These are phyloP conservation scores for Leccinum pellstonianum DNA, from an alignment of 768 basidiomycete genomes.

Conservation along the genomic window DNA sequence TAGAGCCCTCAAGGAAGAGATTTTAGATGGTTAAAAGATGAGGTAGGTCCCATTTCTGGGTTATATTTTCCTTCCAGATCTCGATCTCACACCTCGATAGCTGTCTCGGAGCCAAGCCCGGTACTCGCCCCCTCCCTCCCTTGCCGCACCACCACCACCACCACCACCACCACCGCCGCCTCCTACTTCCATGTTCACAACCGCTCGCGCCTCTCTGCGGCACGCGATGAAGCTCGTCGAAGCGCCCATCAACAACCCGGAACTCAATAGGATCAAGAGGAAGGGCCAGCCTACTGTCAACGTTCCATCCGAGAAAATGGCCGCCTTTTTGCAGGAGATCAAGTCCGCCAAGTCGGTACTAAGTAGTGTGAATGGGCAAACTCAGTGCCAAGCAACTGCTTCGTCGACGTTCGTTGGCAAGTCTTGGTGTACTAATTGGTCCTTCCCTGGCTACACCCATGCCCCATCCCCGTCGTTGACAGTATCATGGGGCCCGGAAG, in stretches of 20 bases:
- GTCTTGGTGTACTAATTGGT: conserved; percentile 26
- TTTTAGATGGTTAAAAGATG: conserved; percentile 55
- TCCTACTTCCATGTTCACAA: conserved; percentile 45
- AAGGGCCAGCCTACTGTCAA: conserved; percentile 66
- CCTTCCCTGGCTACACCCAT: conserved; percentile 24
- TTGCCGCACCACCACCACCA: conserved; percentile 42
- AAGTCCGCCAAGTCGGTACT: conserved; percentile 59
- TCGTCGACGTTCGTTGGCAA: conserved; percentile 28
- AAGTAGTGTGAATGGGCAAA: conserved; percentile 29
- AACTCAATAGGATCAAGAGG: conserved; percentile 36
- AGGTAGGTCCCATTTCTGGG: conserved; percentile 37
- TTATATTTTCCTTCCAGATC: background rate
- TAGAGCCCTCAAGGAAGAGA: conserved; percentile 62
- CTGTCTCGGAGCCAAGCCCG: conserved; percentile 41
- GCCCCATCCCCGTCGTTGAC: conserved; percentile 6
- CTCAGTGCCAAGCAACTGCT: conserved; percentile 19
- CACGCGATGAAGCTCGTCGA: conserved; percentile 53
- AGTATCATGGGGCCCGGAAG: conserved; percentile 9
- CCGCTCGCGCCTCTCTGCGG: conserved; percentile 67
- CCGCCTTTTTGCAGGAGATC: conserved; percentile 76
- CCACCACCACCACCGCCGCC: conserved; percentile 46
- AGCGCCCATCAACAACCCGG: conserved; percentile 59
- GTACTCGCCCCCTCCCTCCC: conserved; percentile 10
- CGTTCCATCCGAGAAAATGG: conserved; percentile 81
- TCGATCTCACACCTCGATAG: conserved; percentile 31